Conservation (phyloP, 257 asterid genomes). For the Ocimum tenuiflorum region DNA sequence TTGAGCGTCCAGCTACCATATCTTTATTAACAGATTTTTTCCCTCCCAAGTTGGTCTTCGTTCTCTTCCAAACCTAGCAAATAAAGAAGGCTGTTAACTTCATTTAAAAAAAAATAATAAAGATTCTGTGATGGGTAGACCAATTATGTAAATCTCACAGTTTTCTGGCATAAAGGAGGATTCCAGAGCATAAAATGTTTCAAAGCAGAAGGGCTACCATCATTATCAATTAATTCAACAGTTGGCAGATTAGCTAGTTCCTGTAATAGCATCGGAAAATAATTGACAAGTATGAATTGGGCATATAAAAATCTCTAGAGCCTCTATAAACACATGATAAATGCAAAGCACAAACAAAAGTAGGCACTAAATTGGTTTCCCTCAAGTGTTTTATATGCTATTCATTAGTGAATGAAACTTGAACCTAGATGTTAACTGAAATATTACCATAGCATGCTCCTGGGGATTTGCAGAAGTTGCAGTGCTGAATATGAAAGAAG, state of each 20-base stretch:
- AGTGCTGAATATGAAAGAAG: constrained; percentile 86
- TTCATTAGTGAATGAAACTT: constrained; percentile 11
- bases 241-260: constrained; percentile 62
- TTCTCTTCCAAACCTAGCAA: constrained; percentile 52
- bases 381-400: constrained; percentile 3
- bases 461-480: constrained; percentile 94
- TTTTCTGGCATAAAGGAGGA: constrained; percentile 72
- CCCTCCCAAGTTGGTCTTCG: constrained; percentile 31
- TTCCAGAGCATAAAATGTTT: constrained; percentile 90
- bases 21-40: constrained; percentile 32
- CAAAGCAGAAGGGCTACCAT: constrained; percentile 93
- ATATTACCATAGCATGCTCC: constrained; percentile 82
- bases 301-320: background rate
- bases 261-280: constrained; percentile 32
- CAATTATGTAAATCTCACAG: constrained; percentile 42
- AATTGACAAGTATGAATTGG: constrained; percentile 8
- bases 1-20: constrained; percentile 67
- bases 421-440: constrained; percentile 14
- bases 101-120: background rate
- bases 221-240: constrained; percentile 67
- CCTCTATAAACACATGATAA: background rate
- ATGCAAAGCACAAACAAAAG: background rate
- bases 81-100: constrained; percentile 12
- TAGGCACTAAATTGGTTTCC: constrained; percentile 8
- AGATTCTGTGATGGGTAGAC: constrained; percentile 14